Base-by-base conservation (phyloP, 169 alveolate species). In the Plasmodium gonderi region DNA sequence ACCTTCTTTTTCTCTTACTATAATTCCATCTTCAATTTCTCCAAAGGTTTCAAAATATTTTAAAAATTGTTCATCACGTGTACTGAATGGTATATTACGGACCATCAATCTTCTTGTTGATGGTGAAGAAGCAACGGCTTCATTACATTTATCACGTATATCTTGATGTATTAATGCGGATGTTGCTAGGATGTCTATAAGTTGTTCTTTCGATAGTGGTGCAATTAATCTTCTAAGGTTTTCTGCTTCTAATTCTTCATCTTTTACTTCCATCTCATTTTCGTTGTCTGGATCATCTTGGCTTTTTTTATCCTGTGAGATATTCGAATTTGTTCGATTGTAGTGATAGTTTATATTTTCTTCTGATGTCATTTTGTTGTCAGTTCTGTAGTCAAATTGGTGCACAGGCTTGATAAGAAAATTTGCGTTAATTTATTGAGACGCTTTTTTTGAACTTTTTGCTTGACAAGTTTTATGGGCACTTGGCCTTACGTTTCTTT, bases 1-100 rank as follows among this genome's bases (percentile, higher is more conserved):
- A 6, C 97, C 97, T 74, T 93, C 96, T 45, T 94, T 94, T 49
- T 96, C 97, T 6, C 97, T 90, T 51, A 95, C 96, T 36, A 96
- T 92, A 20, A 95, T 95, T 17, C 97, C 96, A 81, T 95, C 97
- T 69, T 95, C 97, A 17, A 95, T 83, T 64, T 95, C 97, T 7
- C 97, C 97, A 78, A 90, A 95, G 44, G 78, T 91, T 40, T 82
- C 90, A 74, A 95, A 95, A 67, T 92, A 90, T 90, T 79, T 80
- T 64, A 90, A 54, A 78, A 95, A 95, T 38, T 77, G 94, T 68
- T 95, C 95, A 79, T 95, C 97, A 17, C 93, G 45, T 31, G 97
- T 95, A 79, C 94, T 91, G 45, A 95, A 95, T 23, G 97, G 95
- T 31, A 95, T 91, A 68, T 95, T 95, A 17, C 97, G 87, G 7